phyloP scores from a whole-genome alignment of 768 basidiomycete species.

The Lepiota venenata region DNA sequence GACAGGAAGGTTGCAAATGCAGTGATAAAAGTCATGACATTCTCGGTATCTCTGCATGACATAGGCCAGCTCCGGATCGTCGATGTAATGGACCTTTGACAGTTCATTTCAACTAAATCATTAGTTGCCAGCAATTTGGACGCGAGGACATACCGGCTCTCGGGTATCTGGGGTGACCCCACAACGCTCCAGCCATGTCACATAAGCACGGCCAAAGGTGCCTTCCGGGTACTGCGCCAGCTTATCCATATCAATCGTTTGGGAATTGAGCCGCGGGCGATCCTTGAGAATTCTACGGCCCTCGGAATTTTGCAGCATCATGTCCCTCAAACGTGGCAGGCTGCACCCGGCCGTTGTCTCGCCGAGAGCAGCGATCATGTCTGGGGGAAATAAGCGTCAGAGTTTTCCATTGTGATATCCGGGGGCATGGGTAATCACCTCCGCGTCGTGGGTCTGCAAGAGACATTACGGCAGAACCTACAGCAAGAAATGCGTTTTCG shows the following conservation, averaged over 20 bases:
- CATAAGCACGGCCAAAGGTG: constrained; percentile 83
- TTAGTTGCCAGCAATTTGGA: neutral
- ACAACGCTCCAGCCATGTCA: constrained; percentile 86
- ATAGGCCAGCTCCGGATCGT: constrained; percentile 94
- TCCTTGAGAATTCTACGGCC: constrained; percentile 83
- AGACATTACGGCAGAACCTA: constrained; percentile 82
- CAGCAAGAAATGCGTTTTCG: constrained; percentile 82
- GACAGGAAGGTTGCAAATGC: constrained; percentile 84
- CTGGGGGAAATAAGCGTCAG: constrained; percentile 36
- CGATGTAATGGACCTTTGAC: constrained; percentile 89
- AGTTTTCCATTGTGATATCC: neutral
- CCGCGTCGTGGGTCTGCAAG: constrained; percentile 79
- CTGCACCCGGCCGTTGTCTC: constrained; percentile 87
- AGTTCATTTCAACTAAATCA: constrained; percentile 3
- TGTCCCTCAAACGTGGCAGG: constrained; percentile 70
- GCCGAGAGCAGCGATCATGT: constrained; percentile 93
- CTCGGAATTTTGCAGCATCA: constrained; percentile 76
- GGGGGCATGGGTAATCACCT: constrained; percentile 50
- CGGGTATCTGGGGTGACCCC: constrained; percentile 92
- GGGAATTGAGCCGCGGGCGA: constrained; percentile 76
- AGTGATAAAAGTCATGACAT: constrained; percentile 97
- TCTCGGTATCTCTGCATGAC: constrained; percentile 98
- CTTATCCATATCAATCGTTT: constrained; percentile 67
- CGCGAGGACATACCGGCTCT: constrained; percentile 60
- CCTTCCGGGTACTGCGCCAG: constrained; percentile 70